A percentile compares a stretch with the other conserved stretches of the same genome.
Conservation (phyloP, 192 early-diverging fungal genomes). For the Gaertneriomyces sp. region DNA sequence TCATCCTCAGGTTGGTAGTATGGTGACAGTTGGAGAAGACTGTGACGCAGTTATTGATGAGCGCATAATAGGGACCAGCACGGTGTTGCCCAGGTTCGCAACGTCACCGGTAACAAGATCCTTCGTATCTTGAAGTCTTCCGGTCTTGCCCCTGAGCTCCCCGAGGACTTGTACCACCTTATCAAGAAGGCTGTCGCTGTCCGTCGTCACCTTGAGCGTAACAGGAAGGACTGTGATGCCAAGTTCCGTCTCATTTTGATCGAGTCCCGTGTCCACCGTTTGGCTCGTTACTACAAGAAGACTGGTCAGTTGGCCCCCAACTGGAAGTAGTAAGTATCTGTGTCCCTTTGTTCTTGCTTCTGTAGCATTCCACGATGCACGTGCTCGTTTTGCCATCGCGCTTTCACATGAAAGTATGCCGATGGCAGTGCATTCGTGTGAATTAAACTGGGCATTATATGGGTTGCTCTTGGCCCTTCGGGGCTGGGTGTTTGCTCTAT, state of each 20-base stretch:
- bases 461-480: neutral
- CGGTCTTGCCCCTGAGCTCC: constrained; percentile 91
- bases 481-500: constrained; percentile 31
- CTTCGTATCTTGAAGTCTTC: constrained; percentile 98
- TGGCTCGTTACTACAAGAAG: constrained; percentile 98
- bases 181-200: constrained; percentile 99
- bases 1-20: constrained; percentile 59
- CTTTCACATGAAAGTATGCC: no score
- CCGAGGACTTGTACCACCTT: constrained; percentile 98
- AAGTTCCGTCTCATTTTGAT: constrained; percentile 99
- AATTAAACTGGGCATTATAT: no score
- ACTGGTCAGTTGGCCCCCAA: constrained; percentile 91
- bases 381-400: no score
- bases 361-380: neutral
- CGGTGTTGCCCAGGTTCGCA: constrained; percentile 94
- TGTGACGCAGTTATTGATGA: neutral
- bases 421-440: no score
- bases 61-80: constrained; percentile 73
- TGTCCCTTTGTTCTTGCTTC: constrained; percentile 6
- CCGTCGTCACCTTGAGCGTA: constrained; percentile 98
- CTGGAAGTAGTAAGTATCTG: constrained; percentile 87
- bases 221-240: constrained; percentile 97
- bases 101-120: constrained; percentile 99
- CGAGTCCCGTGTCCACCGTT: constrained; percentile 97
- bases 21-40: neutral